Percentiles rank a stretch among this genome's conserved stretches.
phyloP scores from a whole-genome alignment of 78 protist species.

The Dictyostelium citrinum region DNA sequence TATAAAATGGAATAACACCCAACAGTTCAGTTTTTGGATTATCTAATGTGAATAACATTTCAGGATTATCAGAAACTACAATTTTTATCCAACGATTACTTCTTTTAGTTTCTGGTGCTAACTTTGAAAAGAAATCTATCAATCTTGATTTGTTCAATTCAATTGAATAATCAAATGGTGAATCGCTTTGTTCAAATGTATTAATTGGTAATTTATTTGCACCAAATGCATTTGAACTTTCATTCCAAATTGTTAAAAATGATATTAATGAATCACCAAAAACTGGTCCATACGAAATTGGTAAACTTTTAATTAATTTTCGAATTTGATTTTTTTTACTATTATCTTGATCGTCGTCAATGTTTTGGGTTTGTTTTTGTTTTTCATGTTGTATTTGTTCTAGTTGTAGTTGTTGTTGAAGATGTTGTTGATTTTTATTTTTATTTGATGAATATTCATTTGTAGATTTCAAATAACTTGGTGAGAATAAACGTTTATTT shows the following conservation, averaged over 20 bases:
- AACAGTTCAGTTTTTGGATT: not conserved
- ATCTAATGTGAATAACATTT: not conserved
- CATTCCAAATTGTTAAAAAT: not conserved
- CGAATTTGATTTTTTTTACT: not conserved
- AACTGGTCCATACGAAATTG: not conserved
- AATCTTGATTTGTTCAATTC: not conserved
- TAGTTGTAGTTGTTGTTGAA: not conserved
- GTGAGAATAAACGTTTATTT: not conserved
- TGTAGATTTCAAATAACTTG: not conserved
- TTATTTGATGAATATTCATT: not conserved
- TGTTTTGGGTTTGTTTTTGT: not conserved
- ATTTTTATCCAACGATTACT: not conserved
- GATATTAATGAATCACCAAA: not conserved
- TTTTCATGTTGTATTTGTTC: not conserved
- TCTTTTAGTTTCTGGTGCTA: not conserved
- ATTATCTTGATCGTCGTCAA: not conserved
- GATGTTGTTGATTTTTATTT: not conserved
- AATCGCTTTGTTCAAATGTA: not conserved
- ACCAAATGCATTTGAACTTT: not conserved
- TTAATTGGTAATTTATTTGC: not conserved
- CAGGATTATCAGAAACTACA: not conserved
- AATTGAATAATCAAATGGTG: not conserved
- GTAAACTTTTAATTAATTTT: not conserved
- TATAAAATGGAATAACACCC: not conserved
- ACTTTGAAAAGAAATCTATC: not conserved